Evolutionary conservation across 345 rosid species (phyloP).

Genomic region (Corchorus olitorius): DNA sequence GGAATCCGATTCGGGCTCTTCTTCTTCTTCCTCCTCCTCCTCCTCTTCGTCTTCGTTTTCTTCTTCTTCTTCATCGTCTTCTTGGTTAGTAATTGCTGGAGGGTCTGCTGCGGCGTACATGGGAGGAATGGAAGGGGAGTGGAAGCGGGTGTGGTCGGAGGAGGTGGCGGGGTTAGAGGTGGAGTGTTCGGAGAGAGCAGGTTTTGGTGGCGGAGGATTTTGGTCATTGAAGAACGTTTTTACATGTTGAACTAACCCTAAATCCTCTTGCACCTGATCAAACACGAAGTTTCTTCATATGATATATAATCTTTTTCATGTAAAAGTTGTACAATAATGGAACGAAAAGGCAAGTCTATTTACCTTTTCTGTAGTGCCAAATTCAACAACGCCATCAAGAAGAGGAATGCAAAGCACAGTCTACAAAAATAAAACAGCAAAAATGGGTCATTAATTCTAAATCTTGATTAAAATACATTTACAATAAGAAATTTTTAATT

Average conservation of each 20-base stretch:
- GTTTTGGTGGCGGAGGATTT: conserved; percentile 58
- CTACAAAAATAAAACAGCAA: conserved; percentile 38
- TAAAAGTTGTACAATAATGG: too few relatives aligned
- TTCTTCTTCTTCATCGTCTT: conserved; percentile 30
- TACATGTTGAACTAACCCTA: conserved; percentile 46
- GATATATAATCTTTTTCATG: not conserved
- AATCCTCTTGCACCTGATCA: conserved; percentile 56
- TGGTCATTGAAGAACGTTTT: conserved; percentile 55
- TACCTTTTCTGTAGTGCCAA: conserved; percentile 84
- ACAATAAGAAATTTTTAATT: not conserved
- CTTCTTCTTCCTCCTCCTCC: not conserved
- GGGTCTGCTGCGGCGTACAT: conserved; percentile 31
- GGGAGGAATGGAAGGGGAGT: conserved; percentile 21
- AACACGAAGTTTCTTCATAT: not conserved
- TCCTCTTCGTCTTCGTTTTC: conserved; percentile 38
- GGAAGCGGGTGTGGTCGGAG: conserved; percentile 40
- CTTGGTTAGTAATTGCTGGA: conserved; percentile 26
- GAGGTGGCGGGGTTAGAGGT: conserved; percentile 68
- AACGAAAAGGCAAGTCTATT: too few relatives aligned
- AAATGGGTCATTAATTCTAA: conserved; percentile 24
- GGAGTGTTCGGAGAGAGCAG: conserved; percentile 82
- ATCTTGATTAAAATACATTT: conserved; percentile 17
- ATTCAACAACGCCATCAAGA: conserved; percentile 84
- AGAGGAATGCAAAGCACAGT: conserved; percentile 93
- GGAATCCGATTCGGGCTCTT: conserved; percentile 42